These are phyloP conservation scores for Kokia cookei DNA, from an alignment of 441 rosid genomes.

Conservation along the genomic window DNA sequence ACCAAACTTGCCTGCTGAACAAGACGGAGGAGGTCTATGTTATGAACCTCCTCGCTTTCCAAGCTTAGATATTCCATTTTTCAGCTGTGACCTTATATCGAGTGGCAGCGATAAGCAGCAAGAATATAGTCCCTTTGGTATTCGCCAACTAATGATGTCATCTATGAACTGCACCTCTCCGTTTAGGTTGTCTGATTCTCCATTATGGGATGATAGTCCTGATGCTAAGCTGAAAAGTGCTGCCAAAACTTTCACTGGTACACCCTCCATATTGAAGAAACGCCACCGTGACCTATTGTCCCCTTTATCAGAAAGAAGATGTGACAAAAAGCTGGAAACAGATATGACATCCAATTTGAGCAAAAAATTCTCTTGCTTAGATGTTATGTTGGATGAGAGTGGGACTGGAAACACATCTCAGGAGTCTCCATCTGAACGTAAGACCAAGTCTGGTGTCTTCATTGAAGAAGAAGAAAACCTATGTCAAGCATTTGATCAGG, in stretches of 20 bases:
- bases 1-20: slow-evolving; percentile 26
- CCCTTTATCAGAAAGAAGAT: slow-evolving; percentile 83
- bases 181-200: slow-evolving; percentile 88
- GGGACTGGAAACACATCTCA: slow-evolving; percentile 25
- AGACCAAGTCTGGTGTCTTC: slow-evolving; percentile 22
- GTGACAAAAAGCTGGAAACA: slow-evolving; percentile 67
- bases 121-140: slow-evolving; percentile 97
- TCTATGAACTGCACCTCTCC: slow-evolving; percentile 86
- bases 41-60: slow-evolving; percentile 99
- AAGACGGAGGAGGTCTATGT: slow-evolving; percentile 69
- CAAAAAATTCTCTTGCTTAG: slow-evolving; percentile 74
- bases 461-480: slow-evolving; percentile 55
- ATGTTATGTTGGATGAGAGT: slow-evolving; percentile 59
- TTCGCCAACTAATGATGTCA: slow-evolving; percentile 93
- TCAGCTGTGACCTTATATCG: slow-evolving; percentile 93
- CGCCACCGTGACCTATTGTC: slow-evolving; percentile 78
- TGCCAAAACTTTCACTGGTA: slow-evolving; percentile 60
- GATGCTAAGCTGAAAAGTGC: slow-evolving; percentile 75
- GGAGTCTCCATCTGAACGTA: slow-evolving; percentile 31
- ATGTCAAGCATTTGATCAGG: slow-evolving; percentile 28
- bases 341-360: slow-evolving; percentile 57
- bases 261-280: slow-evolving; percentile 91
- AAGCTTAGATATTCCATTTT: slow-evolving; percentile 83
- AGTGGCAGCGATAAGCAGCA: slow-evolving; percentile 73
- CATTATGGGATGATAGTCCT: slow-evolving; percentile 67